These are phyloP conservation scores for Heterococcus sp. DNA, from an alignment of 108 stramenopile genomes.

Conservation along the genomic window DNA sequence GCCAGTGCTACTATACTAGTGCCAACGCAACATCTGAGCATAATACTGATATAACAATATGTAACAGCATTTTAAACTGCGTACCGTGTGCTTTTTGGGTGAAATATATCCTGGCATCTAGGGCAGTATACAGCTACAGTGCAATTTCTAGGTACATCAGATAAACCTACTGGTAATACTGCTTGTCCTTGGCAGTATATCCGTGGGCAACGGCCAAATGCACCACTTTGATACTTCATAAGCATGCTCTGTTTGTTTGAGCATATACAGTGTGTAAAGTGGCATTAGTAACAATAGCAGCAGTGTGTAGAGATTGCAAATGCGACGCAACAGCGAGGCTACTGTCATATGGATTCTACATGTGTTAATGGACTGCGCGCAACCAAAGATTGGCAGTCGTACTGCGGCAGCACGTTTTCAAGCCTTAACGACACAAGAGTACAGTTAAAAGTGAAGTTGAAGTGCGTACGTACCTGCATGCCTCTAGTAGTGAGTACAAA, in stretches of 20 bases:
- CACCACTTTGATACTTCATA: slow-evolving; percentile 78
- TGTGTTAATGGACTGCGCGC: background rate
- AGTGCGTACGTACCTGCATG: slow-evolving; percentile 56
- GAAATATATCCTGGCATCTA: slow-evolving; percentile 51
- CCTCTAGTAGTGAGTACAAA: slow-evolving; percentile 97
- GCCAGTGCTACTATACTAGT: background rate
- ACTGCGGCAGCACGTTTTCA: background rate
- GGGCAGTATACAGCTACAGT: slow-evolving; percentile 64
- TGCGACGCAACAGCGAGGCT: too few species aligned
- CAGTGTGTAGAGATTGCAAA: too few species aligned
- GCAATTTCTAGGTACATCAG: slow-evolving; percentile 53
- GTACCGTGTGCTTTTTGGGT: slow-evolving; percentile 43
- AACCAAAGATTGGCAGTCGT: background rate
- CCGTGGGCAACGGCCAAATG: slow-evolving; percentile 94
- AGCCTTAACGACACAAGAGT: background rate
- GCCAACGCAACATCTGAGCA: too few species aligned
- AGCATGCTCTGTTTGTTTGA: background rate
- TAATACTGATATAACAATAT: too few species aligned
- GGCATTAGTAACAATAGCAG: background rate
- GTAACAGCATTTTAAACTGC: too few species aligned
- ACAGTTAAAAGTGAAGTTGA: too few species aligned
- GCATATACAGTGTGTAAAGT: background rate
- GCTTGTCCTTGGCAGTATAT: slow-evolving; percentile 97
- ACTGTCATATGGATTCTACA: background rate
- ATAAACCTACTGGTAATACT: slow-evolving; percentile 87